Conservation (phyloP, 2,329 filamentous ascomycete species). For the Diaporthe vaccinii region DNA sequence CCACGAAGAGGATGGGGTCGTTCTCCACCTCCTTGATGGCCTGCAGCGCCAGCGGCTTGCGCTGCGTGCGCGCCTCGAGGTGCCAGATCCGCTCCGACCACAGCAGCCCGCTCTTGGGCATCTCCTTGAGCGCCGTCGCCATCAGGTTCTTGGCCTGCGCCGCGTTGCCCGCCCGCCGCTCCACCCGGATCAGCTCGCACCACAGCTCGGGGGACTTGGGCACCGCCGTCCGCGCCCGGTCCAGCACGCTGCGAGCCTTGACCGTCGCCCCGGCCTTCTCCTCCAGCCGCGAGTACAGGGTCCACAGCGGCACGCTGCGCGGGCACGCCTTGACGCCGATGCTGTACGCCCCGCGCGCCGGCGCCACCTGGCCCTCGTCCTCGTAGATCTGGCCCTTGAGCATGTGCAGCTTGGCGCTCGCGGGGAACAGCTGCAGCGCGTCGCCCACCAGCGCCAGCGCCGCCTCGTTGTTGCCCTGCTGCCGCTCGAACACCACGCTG, state of each 20-base stretch:
- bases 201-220: constrained; percentile 89
- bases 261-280: constrained; percentile 86
- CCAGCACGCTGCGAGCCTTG: constrained; percentile 93
- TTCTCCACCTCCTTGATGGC: constrained; percentile 98
- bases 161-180: constrained; percentile 87
- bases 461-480: constrained; percentile 81
- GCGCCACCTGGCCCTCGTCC: constrained; percentile 80
- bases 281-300: constrained; percentile 89
- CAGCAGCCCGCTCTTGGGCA: constrained; percentile 86
- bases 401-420: constrained; percentile 93
- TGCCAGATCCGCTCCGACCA: constrained; percentile 98
- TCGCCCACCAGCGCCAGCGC: constrained; percentile 91
- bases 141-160: constrained; percentile 91
- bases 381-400: constrained; percentile 99
- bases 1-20: constrained; percentile 89
- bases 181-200: constrained; percentile 93
- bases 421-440: constrained; percentile 87
- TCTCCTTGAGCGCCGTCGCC: constrained; percentile 92
- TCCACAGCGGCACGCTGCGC: constrained; percentile 87
- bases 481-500: constrained; percentile 91
- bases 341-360: constrained; percentile 90
- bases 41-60: constrained; percentile 90
- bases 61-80: constrained; percentile 90
- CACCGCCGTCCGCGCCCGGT: constrained; percentile 88
- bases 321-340: constrained; percentile 90